Evolutionary conservation across 495 filamentous ascomycete species (phyloP), one percentile per base, ranked within the genome.

Genomic region (Choiromyces venosus): DNA sequence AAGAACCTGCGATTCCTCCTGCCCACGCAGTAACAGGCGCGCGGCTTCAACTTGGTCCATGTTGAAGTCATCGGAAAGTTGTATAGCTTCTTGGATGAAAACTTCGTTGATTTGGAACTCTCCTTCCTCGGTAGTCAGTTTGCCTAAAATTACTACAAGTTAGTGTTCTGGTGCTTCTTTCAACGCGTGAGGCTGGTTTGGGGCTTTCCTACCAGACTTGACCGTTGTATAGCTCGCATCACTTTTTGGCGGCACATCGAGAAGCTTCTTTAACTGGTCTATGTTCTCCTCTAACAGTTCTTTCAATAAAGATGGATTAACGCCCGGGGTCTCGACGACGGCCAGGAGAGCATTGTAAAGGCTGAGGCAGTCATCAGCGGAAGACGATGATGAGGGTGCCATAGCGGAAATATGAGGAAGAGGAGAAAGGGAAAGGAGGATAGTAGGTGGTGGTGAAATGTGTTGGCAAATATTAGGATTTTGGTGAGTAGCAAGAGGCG

Each of bases 11-110:
- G 88, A 84, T 74, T 92, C 88, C 66, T 88, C 85, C 79, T 91
- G 87, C 9, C 91, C 87, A 52, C 86, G 86, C 25, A 96, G 82
- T 71, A 94, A 87, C 36, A 96, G 83, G 66, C 85, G 82, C 9
- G 93, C 92, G 33, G 96, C 90, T 79, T 93, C 85, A 67, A 96
- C 76, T 82, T 99, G 95, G 83, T 99, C 94, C 37, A 99, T 85
- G 76, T 96, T 88, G 69, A 97, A 85, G 36, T 89, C 89, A 83
- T 98, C 94, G 68, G 94, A 92, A 46, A 98, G 83, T 80, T 91
- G 86, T 25, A 94, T 85, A 42, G 90, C 86, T 70, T 89, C 87
- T 82, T 96, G 89, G 82, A 93, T 87, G 82, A 98, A 98, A 77
- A 94, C 89, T 56, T 90, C 85, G 81, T 96, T 97, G 81, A 98